Evolutionary conservation across 2,329 filamentous ascomycete genomes (phyloP), one percentile per base, ranked within the genome.

Genomic region (Fusarium neocosmosporiellum): DNA sequence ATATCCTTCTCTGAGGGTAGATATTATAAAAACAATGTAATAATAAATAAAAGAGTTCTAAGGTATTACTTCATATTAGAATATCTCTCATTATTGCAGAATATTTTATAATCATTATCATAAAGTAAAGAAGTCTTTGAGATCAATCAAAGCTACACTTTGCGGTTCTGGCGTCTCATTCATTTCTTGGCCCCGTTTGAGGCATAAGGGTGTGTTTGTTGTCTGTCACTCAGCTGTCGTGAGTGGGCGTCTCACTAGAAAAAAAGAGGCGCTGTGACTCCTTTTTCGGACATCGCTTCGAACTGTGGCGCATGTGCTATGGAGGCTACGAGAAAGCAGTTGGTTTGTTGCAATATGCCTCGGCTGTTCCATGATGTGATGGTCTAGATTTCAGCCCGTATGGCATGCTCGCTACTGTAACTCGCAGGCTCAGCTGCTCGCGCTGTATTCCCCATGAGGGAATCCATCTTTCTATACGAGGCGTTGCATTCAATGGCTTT

Each of bases 161-260:
- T 20, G 37, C n/a, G 18, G 18, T n/a, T 37, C 36, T 20, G 39
- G 18, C 39, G 20, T 43, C 20, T 46, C 41, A 46, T 41, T 31
- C 36, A 31, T 20, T 13, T 59, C 24, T 22, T 24, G n/a, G n/a
- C 70, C 70, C 70, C 70, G 67, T 65, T 72, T 73, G 20, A 73
- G 55, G 63, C 33, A 72, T 72, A 66, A 43, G 33, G 46, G 46
- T 9, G 24, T n/a, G 46, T n/a, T 29, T n/a, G 46, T n/a, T 29
- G 9, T 20, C 24, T 50, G 46, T 50, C 46, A 50, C 46, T 50
- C 46, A n/a, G 4, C 27, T 5, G 3, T n/a, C 27, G 4, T 31
- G 11, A 50, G 16, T 50, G 46, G 46, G 46, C 24, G 27, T 50
- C 46, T 31, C 46, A 50, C 14, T 8, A 43, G 7, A 43, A 20